A percentile compares a stretch with the other conserved stretches of the same genome.
phyloP scores from a whole-genome alignment of 108 stramenopile genomes.

The Cylindrotheca closterium region DNA sequence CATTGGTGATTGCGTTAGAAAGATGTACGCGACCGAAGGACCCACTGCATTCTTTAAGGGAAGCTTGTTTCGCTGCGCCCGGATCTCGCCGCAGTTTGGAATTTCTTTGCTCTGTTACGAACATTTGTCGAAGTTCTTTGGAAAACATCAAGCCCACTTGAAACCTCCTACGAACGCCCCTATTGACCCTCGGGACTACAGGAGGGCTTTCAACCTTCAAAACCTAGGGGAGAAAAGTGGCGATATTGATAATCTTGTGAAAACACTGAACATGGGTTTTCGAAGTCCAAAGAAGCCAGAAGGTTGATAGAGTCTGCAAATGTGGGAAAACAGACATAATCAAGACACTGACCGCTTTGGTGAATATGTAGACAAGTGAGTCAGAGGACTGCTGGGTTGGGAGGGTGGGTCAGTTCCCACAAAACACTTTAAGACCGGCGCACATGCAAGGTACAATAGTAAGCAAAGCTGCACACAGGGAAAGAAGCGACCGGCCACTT shows the following conservation, averaged over 20 bases:
- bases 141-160: background rate
- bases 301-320: too few species aligned
- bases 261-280: background rate
- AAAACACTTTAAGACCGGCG: too few species aligned
- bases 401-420: too few species aligned
- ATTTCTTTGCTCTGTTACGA: slow-evolving; percentile 57
- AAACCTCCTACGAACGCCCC: slow-evolving; percentile 17
- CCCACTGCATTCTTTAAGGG: slow-evolving; percentile 57
- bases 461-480: too few species aligned
- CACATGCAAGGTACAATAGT: too few species aligned
- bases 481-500: too few species aligned
- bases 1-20: slow-evolving; percentile 44
- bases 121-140: slow-evolving; percentile 21
- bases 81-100: slow-evolving; percentile 64
- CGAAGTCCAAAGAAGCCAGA: background rate
- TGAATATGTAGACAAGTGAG: too few species aligned
- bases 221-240: background rate
- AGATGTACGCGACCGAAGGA: slow-evolving; percentile 45
- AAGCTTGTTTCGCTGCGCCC: slow-evolving; percentile 31
- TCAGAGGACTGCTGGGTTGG: too few species aligned
- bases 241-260: background rate
- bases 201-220: slow-evolving; percentile 2
- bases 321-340: too few species aligned
- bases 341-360: too few species aligned
- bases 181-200: slow-evolving; percentile 3